A percentile compares a stretch with the other conserved stretches of the same genome.
phyloP scores from a whole-genome alignment of 2,329 filamentous ascomycete species.

The Clarireedia paspali region DNA sequence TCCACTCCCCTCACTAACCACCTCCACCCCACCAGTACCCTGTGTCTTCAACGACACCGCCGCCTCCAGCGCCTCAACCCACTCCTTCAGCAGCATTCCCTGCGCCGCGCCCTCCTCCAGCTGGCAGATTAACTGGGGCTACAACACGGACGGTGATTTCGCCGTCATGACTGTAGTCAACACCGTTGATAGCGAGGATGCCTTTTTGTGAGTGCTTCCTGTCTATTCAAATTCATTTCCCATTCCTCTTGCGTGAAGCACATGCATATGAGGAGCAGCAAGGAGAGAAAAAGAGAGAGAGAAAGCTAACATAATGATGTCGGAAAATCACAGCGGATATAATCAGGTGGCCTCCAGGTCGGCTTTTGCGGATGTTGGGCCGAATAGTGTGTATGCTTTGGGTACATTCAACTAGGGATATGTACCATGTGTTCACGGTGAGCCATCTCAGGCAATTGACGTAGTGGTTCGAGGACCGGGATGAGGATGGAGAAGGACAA shows the following conservation, averaged over 20 bases:
- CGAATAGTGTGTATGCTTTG: conserved; percentile 10
- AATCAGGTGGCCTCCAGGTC: conserved; percentile 3
- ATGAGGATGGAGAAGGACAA: not conserved
- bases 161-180: conserved; percentile 14
- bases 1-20: not conserved
- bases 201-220: conserved; percentile 9
- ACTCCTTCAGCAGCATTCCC: not conserved
- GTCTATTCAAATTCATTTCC: not conserved
- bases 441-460: too few relatives aligned
- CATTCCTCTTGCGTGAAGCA: not conserved
- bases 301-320: not conserved
- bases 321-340: conserved; percentile 6
- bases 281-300: not conserved
- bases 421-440: too few relatives aligned
- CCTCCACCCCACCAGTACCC: not conserved
- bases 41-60: conserved; percentile 5
- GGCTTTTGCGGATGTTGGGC: conserved; percentile 10
- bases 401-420: conserved; percentile 4
- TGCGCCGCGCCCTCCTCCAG: not conserved
- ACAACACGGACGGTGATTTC: conserved; percentile 9
- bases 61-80: not conserved
- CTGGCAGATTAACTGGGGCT: conserved; percentile 14
- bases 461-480: not conserved
- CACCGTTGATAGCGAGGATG: not conserved
- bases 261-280: not conserved